These are phyloP conservation scores for Malus asiatica DNA, from an alignment of 306 rosid genomes.

Conservation along the genomic window DNA sequence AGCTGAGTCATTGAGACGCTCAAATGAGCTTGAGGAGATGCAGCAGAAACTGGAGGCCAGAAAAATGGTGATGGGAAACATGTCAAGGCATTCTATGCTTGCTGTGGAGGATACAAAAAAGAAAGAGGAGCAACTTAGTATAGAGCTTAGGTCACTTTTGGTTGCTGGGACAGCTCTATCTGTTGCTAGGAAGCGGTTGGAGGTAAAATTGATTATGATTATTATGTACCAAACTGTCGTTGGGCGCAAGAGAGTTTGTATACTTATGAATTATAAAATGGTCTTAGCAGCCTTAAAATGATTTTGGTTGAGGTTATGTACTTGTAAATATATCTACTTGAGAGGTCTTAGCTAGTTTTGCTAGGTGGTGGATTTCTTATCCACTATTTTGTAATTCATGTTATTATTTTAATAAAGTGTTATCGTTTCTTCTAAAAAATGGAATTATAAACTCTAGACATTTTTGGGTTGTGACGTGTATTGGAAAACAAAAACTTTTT, in stretches of 20 bases:
- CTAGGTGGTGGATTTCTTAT: too few relatives aligned
- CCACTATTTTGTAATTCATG: too few relatives aligned
- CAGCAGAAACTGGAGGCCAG: constrained; percentile 67
- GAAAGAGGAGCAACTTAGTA: constrained; percentile 69
- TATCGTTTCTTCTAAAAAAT: too few relatives aligned
- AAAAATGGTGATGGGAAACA: constrained; percentile 43
- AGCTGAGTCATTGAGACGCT: constrained; percentile 58
- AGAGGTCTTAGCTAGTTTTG: too few relatives aligned
- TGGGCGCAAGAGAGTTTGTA: background rate
- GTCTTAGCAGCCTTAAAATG: too few relatives aligned
- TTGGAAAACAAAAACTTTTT: background rate
- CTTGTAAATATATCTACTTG: too few relatives aligned
- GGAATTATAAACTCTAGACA: background rate
- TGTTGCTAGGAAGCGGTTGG: constrained; percentile 60
- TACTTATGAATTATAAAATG: background rate
- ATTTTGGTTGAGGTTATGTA: too few relatives aligned
- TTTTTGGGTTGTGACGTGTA: background rate
- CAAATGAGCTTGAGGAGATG: constrained; percentile 75
- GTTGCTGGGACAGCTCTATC: constrained; percentile 78
- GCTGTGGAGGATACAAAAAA: constrained; percentile 54
- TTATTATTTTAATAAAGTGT: too few relatives aligned
- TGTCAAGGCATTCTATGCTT: constrained; percentile 41
- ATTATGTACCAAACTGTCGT: constrained; percentile 1
- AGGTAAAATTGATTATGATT: constrained; percentile 38
- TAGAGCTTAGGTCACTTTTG: constrained; percentile 69